A percentile compares a stretch with the other conserved stretches of the same genome.
phyloP scores from a whole-genome alignment of 495 filamentous ascomycete species.

The Daldinia concentrica region DNA sequence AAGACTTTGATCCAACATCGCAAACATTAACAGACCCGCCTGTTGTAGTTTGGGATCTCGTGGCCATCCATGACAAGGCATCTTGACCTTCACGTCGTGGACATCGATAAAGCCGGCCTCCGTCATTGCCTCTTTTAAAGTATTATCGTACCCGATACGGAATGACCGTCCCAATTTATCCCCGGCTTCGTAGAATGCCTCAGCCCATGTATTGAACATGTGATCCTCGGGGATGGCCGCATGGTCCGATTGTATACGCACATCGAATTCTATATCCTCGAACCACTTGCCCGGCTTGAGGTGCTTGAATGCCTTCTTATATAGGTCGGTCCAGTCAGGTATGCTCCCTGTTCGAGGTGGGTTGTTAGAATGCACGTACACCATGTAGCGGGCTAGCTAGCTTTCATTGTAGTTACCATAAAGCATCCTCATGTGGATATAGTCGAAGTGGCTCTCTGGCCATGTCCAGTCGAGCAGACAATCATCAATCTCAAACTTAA shows the following conservation, averaged over 20 bases:
- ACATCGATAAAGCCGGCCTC: conserved; percentile 22
- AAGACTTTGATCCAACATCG: conserved; percentile 24
- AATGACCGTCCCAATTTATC: conserved; percentile 14
- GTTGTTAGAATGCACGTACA: neutral
- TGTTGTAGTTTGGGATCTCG: conserved; percentile 26
- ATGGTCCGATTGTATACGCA: conserved; percentile 20
- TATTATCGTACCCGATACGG: conserved; percentile 4
- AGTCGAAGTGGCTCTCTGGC: conserved; percentile 23
- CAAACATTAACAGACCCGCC: conserved; percentile 17
- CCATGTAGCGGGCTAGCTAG: neutral
- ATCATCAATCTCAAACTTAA: conserved; percentile 33
- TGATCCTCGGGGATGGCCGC: conserved; percentile 13
- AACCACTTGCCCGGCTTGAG: conserved; percentile 19
- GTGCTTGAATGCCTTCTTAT: conserved; percentile 20
- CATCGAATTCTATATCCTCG: conserved; percentile 14
- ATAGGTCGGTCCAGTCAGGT: conserved; percentile 16
- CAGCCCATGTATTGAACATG: conserved; percentile 17
- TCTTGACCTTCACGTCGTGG: conserved; percentile 18
- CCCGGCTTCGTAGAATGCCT: conserved; percentile 6
- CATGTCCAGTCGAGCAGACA: conserved; percentile 28
- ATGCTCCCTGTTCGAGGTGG: conserved; percentile 8
- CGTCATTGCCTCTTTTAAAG: conserved; percentile 13
- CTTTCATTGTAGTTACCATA: conserved; percentile 15
- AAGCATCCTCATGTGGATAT: conserved; percentile 22
- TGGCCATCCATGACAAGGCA: conserved; percentile 21